These are phyloP conservation scores for Ogataea pignaliae DNA, from an alignment of 805 yeast species.

Conservation along the genomic window DNA sequence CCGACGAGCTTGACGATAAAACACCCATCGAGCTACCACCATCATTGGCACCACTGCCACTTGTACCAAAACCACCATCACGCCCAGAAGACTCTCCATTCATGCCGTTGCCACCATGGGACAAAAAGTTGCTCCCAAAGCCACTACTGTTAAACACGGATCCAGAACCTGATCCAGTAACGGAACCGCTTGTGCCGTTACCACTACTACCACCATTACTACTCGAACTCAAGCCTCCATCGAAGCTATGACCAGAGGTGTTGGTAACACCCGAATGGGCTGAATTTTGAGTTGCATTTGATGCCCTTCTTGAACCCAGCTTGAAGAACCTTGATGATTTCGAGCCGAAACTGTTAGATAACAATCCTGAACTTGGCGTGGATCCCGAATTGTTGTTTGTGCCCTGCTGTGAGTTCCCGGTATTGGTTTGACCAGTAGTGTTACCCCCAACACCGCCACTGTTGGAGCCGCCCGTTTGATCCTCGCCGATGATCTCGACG, in stretches of 20 bases:
- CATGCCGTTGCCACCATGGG: too few species aligned
- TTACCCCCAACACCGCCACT: too few species aligned
- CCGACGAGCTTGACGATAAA: conserved; percentile 5
- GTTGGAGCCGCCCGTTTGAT: conserved; percentile 1
- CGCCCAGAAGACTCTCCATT: too few species aligned
- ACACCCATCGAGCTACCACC: conserved; percentile 1
- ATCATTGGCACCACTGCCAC: neutral
- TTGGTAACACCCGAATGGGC: neutral
- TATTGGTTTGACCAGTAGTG: neutral
- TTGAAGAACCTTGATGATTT: conserved; percentile 31
- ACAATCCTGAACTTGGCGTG: conserved; percentile 9
- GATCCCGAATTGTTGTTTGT: neutral
- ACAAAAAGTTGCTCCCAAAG: too few species aligned
- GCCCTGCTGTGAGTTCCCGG: neutral
- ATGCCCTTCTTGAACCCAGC: conserved; percentile 22
- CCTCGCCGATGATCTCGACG: conserved; percentile 6
- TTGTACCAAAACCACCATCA: neutral
- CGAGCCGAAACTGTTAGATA: conserved; percentile 23
- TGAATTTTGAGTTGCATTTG: conserved; percentile 8
- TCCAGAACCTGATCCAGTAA: conserved; percentile 2
- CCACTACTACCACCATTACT: neutral
- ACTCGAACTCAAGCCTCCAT: too few species aligned
- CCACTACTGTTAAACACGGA: too few species aligned
- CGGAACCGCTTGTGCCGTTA: neutral
- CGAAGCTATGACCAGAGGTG: too few species aligned